Evolutionary conservation across 176 grass and related monocot species (phyloP), one percentile per base, ranked within the genome.

Genomic region (Oryza glumipatula): DNA sequence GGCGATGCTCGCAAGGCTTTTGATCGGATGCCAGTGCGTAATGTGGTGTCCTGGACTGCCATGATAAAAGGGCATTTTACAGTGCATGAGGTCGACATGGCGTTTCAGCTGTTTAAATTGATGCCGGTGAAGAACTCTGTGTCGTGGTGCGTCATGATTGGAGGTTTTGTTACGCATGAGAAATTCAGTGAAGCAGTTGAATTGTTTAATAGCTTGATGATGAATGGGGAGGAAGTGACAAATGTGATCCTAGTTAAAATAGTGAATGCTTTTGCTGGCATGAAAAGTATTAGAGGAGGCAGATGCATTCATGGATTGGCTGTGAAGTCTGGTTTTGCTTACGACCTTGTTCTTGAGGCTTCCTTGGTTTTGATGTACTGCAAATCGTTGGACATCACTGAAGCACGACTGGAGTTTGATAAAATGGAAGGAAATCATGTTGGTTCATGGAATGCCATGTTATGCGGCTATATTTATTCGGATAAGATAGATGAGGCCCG

Each of bases 21-120:
- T 0, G 58, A 91, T 35, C 28, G 10, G 12, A 95, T 95, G 88
- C 72, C 83, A 0, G 70, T 3, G n/a, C 85, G 80, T 15, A 95
- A 95, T 56, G 90, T 95, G 17, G 88, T 95, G 28, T 86, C 90
- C 41, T 95, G 93, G 90, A 95, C 90, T 6, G 90, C 88, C 28
- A 89, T 93, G 93, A 70, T 95, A 44, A 78, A 86, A 76, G 93
- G 90, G 11, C 72, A 85, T 33, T 24, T 90, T 45, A 60, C 4
- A 49, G 71, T 32, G 28, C 52, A 74, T 4, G 48, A 93, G 52
- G 14, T 95, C 16, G 78, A 65, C 2, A 6, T 24, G 45, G 90
- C 93, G 0, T 41, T 85, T 33, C 80, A 89, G 72, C 77, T 95
- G 21, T 95, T 92, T 49, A 73, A 86, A 6, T 75, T 56, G 83